These are phyloP conservation scores for Lachnellula arida DNA, from an alignment of 2,329 filamentous ascomycete genomes.

Conservation along the genomic window DNA sequence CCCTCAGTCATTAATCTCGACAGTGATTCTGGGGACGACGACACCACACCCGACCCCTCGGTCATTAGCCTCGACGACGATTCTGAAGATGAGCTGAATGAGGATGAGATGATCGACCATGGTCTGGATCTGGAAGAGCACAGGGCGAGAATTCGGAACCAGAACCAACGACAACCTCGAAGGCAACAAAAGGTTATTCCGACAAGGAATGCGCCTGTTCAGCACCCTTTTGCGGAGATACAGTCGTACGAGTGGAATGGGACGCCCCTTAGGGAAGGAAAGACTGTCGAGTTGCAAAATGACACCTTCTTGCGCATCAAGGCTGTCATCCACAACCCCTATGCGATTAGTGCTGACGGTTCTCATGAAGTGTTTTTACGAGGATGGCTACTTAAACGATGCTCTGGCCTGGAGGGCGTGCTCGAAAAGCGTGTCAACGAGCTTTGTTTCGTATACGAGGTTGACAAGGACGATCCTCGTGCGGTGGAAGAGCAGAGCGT, in stretches of 20 bases:
- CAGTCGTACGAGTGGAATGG: slow-evolving; percentile 20
- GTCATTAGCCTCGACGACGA: not conserved
- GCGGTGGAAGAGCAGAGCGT: slow-evolving; percentile 34
- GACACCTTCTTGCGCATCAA: slow-evolving; percentile 37
- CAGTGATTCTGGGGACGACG: not conserved
- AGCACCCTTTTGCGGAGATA: slow-evolving; percentile 31
- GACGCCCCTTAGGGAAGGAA: slow-evolving; percentile 3
- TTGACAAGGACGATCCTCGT: slow-evolving; percentile 35
- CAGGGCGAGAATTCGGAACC: not conserved
- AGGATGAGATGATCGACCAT: not conserved
- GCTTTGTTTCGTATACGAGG: slow-evolving; percentile 34
- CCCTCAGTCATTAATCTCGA: not conserved
- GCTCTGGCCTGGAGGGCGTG: slow-evolving; percentile 30
- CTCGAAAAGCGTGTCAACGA: slow-evolving; percentile 40
- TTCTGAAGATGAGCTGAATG: not conserved
- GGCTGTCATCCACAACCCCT: slow-evolving; percentile 31
- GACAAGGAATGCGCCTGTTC: slow-evolving; percentile 19
- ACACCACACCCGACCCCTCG: no score
- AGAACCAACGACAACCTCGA: not conserved
- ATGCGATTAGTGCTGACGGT: not conserved
- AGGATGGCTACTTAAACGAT: slow-evolving; percentile 38
- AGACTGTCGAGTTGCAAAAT: slow-evolving; percentile 21
- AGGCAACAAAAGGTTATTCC: not conserved
- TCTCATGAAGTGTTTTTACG: slow-evolving; percentile 31
- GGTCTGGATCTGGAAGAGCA: not conserved